Evolutionary conservation across 2,329 filamentous ascomycete species (phyloP), one percentile per base, ranked within the genome.

Genomic region (Dothidotthia symphoricarpi): DNA sequence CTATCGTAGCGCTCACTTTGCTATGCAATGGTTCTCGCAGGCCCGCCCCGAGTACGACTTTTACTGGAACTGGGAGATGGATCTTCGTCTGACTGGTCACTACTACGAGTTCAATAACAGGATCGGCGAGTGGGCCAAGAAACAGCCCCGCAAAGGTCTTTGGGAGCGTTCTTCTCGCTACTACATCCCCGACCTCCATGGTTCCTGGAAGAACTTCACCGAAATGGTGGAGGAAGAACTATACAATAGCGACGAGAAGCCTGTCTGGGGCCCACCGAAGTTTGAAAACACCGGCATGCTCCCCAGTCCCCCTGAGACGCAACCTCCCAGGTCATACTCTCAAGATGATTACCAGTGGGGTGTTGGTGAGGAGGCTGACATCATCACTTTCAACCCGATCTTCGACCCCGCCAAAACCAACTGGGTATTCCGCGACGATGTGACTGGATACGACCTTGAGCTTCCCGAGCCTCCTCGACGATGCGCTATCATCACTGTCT

Each of bases 31-130:
- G 72, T 76, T 76, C 49, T 63, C 69, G 10, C 73, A 75, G 52
- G 65, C 72, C 35, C 70, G 71, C 36, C 71, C 68, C 12, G 72
- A 75, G 47, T 76, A 75, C 46, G 73, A 76, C 49, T 74, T 71
- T 43, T 73, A 71, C 65, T 93, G 88, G 86, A 91, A 91, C 66
- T 91, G 87, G 87, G 88, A 94, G 63, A 88, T 94, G 80, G 88
- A 94, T 63, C 77, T 86, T 28, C 80, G 88, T 28, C 84, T 86
- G 56, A 85, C 81, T 0, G 88, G 88, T 7, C 86, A 93, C 55
- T 85, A 90, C 69, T 91, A 90, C 66, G 85, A 93, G 56, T 79
- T 93, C 51, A 79, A 88, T 44, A 78, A 81, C 54, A 80, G 80
- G 47, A 68, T 90, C 8, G 71, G 72, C 16, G 69, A 76, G 5